phyloP scores from a whole-genome alignment of 768 basidiomycete species.

The Suillus subalutaceus region DNA sequence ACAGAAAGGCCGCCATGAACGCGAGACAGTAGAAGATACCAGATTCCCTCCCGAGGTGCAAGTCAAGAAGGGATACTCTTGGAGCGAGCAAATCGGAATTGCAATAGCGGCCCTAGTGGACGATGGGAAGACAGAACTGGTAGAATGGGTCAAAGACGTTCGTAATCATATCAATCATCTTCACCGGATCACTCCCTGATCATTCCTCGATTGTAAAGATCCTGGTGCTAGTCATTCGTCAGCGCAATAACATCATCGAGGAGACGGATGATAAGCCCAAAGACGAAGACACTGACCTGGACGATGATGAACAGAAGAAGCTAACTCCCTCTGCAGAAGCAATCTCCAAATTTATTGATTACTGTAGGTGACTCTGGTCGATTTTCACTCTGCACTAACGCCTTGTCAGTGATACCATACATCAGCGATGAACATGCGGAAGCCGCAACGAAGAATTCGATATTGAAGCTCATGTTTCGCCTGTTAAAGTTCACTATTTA shows the following conservation, averaged over 20 bases:
- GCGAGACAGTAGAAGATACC: slow-evolving; percentile 35
- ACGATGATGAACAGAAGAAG: slow-evolving; percentile 29
- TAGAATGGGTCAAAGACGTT: slow-evolving; percentile 85
- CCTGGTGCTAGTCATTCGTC: slow-evolving; percentile 57
- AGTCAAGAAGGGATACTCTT: slow-evolving; percentile 85
- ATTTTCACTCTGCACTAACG: slow-evolving; percentile 11
- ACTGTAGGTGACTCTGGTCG: slow-evolving; percentile 53
- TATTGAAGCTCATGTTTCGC: slow-evolving; percentile 84
- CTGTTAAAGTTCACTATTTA: slow-evolving; percentile 71
- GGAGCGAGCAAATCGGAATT: slow-evolving; percentile 90
- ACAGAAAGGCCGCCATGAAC: slow-evolving; percentile 40
- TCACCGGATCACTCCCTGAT: slow-evolving; percentile 21
- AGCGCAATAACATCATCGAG: slow-evolving; percentile 62
- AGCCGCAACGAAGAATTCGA: slow-evolving; percentile 75
- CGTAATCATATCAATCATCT: slow-evolving; percentile 30
- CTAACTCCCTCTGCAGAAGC: slow-evolving; percentile 68
- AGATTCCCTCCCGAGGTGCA: slow-evolving; percentile 67
- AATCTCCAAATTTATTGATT: slow-evolving; percentile 68
- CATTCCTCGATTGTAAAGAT: slow-evolving; percentile 47
- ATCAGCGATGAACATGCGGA: slow-evolving; percentile 72
- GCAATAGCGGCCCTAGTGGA: slow-evolving; percentile 76
- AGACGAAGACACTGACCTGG: slow-evolving; percentile 39
- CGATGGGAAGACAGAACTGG: slow-evolving; percentile 59
- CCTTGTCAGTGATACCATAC: slow-evolving; percentile 71
- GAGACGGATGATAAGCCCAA: slow-evolving; percentile 53